Conservation (phyloP, 2,329 filamentous ascomycete genomes). For the Pseudogymnoascus pannorum region DNA sequence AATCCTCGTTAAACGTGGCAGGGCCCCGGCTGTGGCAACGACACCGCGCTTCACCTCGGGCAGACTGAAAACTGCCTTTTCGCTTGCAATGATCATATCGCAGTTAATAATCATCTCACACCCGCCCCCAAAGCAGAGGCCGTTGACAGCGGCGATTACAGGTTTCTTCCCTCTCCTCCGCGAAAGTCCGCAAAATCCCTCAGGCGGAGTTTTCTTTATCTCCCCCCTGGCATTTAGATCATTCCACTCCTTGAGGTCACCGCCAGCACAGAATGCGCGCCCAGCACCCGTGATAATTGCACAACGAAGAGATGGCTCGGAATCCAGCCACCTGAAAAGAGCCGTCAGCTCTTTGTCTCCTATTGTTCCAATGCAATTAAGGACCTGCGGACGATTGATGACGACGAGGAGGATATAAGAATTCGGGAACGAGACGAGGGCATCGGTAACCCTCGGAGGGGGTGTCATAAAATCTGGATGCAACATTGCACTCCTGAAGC, state of each 20-base stretch:
- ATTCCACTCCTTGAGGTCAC: conserved; percentile 61
- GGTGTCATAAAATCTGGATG: conserved; percentile 15
- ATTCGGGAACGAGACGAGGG: conserved; percentile 40
- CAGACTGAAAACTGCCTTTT: conserved; percentile 54
- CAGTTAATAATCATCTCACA: conserved; percentile 70
- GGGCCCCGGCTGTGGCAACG: conserved; percentile 61
- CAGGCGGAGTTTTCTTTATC: conserved; percentile 23
- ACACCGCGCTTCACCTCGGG: conserved; percentile 68
- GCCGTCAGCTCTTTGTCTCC: conserved; percentile 34
- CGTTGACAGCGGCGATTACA: conserved; percentile 69
- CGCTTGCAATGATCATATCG: conserved; percentile 61
- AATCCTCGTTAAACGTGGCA: conserved; percentile 58
- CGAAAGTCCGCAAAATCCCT: conserved; percentile 59
- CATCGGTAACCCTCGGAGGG: conserved; percentile 16
- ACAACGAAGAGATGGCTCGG: conserved; percentile 51
- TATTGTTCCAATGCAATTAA: conserved; percentile 45
- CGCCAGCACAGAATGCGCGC: conserved; percentile 60
- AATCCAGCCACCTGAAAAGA: conserved; percentile 54
- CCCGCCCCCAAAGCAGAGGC: conserved; percentile 66
- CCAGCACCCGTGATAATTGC: conserved; percentile 57
- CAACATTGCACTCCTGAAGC: conserved; percentile 1
- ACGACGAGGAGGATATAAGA: conserved; percentile 52
- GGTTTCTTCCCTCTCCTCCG: conserved; percentile 65
- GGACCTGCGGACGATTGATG: conserved; percentile 48
- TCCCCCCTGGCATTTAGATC: conserved; percentile 31